phyloP scores from a whole-genome alignment of 2,329 filamentous ascomycete genomes.

The Cytospora piceae region DNA sequence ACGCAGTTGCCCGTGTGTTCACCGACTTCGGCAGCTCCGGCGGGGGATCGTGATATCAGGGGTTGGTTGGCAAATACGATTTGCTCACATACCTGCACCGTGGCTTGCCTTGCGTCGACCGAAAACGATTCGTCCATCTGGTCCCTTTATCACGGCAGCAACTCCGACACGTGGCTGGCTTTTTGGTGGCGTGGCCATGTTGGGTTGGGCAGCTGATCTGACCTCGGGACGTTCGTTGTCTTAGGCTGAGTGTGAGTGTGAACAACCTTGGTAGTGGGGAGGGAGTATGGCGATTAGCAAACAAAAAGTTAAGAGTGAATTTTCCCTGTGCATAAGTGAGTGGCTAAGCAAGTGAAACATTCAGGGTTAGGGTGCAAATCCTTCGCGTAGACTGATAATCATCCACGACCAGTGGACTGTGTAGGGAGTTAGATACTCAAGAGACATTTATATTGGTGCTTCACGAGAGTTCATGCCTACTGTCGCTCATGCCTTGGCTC shows the following conservation, averaged over 20 bases:
- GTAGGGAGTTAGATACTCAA: no score
- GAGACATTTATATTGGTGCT: no score
- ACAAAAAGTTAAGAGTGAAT: background rate
- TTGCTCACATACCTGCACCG: slow-evolving; percentile 49
- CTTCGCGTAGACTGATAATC: no score
- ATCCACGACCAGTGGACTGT: no score
- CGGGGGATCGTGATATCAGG: background rate
- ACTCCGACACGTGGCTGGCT: slow-evolving; percentile 51
- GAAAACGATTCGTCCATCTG: slow-evolving; percentile 49
- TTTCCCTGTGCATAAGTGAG: background rate
- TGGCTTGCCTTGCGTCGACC: slow-evolving; percentile 54
- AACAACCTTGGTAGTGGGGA: no score
- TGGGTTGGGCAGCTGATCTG: slow-evolving; percentile 8
- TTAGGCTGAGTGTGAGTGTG: background rate
- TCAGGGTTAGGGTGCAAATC: background rate
- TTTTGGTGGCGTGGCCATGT: slow-evolving; percentile 33
- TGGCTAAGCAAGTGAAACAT: background rate
- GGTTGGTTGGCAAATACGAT: background rate
- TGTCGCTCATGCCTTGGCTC: no score
- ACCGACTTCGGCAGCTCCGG: slow-evolving; percentile 18
- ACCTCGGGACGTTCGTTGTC: background rate
- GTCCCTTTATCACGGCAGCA: slow-evolving; percentile 49
- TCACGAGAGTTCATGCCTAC: no score
- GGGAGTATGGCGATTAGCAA: background rate
- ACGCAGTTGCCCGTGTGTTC: background rate